Percentiles rank a stretch among this genome's conserved stretches.
Conservation (phyloP, 768 basidiomycete genomes). For the Ramaria sp. region DNA sequence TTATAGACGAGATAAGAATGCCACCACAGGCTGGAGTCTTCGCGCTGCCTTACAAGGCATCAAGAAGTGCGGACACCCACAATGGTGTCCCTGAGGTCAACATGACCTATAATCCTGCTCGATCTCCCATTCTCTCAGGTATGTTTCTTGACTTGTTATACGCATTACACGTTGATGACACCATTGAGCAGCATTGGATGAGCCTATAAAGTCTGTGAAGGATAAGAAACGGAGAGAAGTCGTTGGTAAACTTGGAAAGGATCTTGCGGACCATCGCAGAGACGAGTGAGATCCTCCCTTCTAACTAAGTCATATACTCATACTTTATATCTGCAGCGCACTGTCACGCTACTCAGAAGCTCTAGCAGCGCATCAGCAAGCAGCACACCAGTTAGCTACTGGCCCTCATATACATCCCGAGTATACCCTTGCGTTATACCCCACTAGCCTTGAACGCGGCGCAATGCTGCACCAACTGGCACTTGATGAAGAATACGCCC, state of each 20-base stretch:
- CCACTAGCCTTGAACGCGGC: conserved; percentile 65
- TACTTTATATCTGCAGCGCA: conserved; percentile 5
- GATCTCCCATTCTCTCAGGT: conserved; percentile 1
- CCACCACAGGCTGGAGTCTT: conserved; percentile 66
- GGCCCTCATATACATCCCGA: conserved; percentile 54
- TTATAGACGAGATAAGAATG: conserved; percentile 26
- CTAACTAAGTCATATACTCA: not conserved
- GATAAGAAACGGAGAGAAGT: conserved; percentile 62
- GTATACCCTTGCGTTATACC: conserved; percentile 64
- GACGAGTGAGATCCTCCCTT: conserved; percentile 44
- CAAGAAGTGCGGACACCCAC: conserved; percentile 24
- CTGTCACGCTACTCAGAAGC: conserved; percentile 41
- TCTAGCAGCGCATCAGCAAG: conserved; percentile 46
- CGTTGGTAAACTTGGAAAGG: conserved; percentile 60
- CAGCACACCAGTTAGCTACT: conserved; percentile 51
- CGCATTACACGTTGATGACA: conserved; percentile 18
- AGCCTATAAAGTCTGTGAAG: conserved; percentile 29
- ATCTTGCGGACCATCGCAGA: conserved; percentile 52
- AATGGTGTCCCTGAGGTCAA: conserved; percentile 11
- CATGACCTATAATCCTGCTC: not conserved
- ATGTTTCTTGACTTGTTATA: not conserved
- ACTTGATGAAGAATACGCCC: conserved; percentile 56
- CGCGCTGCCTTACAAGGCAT: conserved; percentile 42
- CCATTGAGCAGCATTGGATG: conserved; percentile 20
- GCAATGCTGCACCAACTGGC: conserved; percentile 57